Evolutionary conservation across 306 rosid genomes (phyloP), one percentile per base, ranked within the genome.

Genomic region (Phaseolus lunatus): DNA sequence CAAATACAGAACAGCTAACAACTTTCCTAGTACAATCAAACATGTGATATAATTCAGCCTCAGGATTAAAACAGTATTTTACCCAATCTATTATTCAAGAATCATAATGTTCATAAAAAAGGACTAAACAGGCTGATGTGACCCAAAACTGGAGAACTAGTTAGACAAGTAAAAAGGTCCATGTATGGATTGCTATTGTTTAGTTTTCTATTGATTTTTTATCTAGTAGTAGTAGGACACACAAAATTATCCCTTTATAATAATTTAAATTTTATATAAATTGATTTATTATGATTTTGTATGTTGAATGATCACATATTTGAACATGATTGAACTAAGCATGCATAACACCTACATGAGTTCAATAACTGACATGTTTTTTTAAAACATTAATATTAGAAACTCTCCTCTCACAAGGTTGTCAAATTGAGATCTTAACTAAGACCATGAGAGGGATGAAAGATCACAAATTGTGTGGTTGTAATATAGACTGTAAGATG

Each of bases 21-120:
- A 66, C 37, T 68, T 58, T 79, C 49, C 45, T 9, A 29, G 65
- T 72, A 63, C 59, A 44, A 58, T 69, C n/a, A 61, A 29, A 10
- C 39, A 56, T 10, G 23, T 39, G 61, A 57, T 31, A 68, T 48
- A 45, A 35, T 59, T 69, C 66, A 43, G 65, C 26, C 74, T 61
- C 57, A n/a, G 27, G 45, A 31, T 69, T 48, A 33, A 61, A 50
- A 45, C 71, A 53, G 48, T 44, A 20, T 20, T 33, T 61, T 15
- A 77, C 35, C 65, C 57, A 57, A 72, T 61, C 70, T 16, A 67
- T 19, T 20, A 57, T 72, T 72, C 29, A 35, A 79, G 67, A 18
- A 83, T 35, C 41, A 35, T 5, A 61, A 33, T 52, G 64, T 6
- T 59, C 67, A 27, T 7, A 62, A 31, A 16, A 62, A 29, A 16